Base-by-base conservation (phyloP, 192 early-diverging fungal species). In the Coemansia sp. region DNA sequence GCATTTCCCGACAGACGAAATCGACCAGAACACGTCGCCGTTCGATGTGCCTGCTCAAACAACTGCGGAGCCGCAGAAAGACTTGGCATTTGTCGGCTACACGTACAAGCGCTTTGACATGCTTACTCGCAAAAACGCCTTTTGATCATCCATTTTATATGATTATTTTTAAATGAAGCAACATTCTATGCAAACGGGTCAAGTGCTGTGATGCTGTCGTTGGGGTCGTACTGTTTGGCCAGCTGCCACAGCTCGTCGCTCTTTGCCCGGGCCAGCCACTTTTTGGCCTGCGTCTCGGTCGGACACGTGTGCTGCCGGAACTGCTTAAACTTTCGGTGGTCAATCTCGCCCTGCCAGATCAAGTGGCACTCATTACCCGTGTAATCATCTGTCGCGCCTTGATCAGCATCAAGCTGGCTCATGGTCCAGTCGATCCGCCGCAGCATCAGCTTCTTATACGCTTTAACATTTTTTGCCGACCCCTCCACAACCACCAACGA, bases 21-120 rank as follows among this genome's bases (percentile, higher is more conserved):
- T 98, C 27, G 90, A 91, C 60, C 83, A 90, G 70, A 87, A 88
- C 67, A 85, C 90, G 38, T 77, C 74, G 75, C 74, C 76, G 4
- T 79, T 83, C 27, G 74, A 82, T 58, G 57, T 41, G 14, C 58
- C 63, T 3, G 64, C 63, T 17, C 60, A 64, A 4, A 60, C 61
- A 7, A 57, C 55, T 4, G 63, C 76, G 2, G 72, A 82, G 57
- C 71, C 74, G n/a, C 90, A 94, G 75, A 95, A 93, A 70, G 94
- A 97, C 61, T 77, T 99, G 67, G 96, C 96, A 25, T 99, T 99
- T 86, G 91, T 99, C 31, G 97, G 97, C 17, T 99, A 99, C 83
- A 99, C 97, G 8, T 99, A 90, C 79, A 96, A 97, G 75, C 82
- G 94, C 59, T 99, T 93, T 72, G 91, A 93, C 70, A 89, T 88